Conservation (phyloP, 225 moss, liverwort and hornwort genomes). For the Sphagnum tenellum region DNA sequence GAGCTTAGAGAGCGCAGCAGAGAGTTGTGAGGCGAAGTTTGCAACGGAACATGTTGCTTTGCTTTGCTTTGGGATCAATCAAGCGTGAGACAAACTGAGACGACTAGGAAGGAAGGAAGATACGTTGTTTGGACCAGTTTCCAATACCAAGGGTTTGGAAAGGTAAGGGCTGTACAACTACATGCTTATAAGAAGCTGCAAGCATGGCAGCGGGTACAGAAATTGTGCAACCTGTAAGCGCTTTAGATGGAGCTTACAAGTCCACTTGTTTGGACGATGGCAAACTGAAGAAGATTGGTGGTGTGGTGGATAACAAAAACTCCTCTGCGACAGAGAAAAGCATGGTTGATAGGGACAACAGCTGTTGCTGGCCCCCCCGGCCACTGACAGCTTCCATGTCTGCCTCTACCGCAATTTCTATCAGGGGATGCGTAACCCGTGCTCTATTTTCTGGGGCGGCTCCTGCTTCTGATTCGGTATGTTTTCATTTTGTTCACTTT, state of each 20-base stretch:
- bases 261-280: constrained; percentile 27
- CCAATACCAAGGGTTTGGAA: no score
- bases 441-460: no score
- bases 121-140: no score
- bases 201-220: constrained; percentile 98
- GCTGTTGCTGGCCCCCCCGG: no score
- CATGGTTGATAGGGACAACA: background rate
- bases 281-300: constrained; percentile 73
- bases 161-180: constrained; percentile 11
- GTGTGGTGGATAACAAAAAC: constrained; percentile 53
- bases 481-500: background rate
- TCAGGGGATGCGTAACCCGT: background rate
- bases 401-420: background rate
- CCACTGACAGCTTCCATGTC: background rate
- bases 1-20: no score
- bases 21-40: no score
- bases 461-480: no score
- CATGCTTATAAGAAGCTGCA: constrained; percentile 71
- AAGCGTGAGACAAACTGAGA: no score
- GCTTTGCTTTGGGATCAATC: no score
- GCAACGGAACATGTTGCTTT: no score
- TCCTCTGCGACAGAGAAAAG: background rate
- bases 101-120: no score
- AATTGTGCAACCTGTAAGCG: constrained; percentile 94
- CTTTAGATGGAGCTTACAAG: constrained; percentile 87